Conservation (phyloP, 2,329 filamentous ascomycete species). For the Tothia fuscella region DNA sequence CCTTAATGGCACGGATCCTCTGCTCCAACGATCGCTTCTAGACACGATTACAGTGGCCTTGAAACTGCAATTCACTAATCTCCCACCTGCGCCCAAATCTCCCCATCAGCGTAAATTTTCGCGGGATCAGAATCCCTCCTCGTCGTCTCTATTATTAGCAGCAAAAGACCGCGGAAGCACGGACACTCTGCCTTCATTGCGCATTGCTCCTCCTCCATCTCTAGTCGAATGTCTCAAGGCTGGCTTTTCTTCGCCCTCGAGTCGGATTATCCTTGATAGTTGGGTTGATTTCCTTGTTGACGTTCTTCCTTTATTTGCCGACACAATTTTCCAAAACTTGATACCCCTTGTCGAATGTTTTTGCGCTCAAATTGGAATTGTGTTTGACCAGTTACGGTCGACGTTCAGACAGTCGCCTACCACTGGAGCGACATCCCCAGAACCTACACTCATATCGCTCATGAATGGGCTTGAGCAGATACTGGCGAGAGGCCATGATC, state of each 20-base stretch:
- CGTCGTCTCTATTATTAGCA: background rate
- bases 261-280: slow-evolving; percentile 70
- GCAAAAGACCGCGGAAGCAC: background rate
- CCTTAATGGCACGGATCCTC: slow-evolving; percentile 50
- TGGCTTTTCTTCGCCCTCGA: slow-evolving; percentile 63
- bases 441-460: slow-evolving; percentile 67
- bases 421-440: slow-evolving; percentile 39
- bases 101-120: slow-evolving; percentile 1
- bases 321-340: slow-evolving; percentile 78
- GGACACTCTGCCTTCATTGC: background rate
- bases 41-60: slow-evolving; percentile 66
- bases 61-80: slow-evolving; percentile 1
- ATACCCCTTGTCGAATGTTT: slow-evolving; percentile 86
- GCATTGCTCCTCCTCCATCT: slow-evolving; percentile 44
- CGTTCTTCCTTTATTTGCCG: slow-evolving; percentile 71
- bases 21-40: slow-evolving; percentile 65
- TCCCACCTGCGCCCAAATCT: background rate
- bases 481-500: slow-evolving; percentile 75
- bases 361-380: slow-evolving; percentile 61
- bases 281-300: slow-evolving; percentile 82
- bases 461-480: slow-evolving; percentile 90
- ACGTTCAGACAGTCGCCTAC: slow-evolving; percentile 40
- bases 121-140: slow-evolving; percentile 1
- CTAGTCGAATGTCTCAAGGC: slow-evolving; percentile 77
- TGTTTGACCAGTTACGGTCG: slow-evolving; percentile 58